Percentiles rank a stretch among this genome's conserved stretches.
These are phyloP conservation scores for Daldinia bambusicola DNA, from an alignment of 495 filamentous ascomycete genomes.

Conservation along the genomic window DNA sequence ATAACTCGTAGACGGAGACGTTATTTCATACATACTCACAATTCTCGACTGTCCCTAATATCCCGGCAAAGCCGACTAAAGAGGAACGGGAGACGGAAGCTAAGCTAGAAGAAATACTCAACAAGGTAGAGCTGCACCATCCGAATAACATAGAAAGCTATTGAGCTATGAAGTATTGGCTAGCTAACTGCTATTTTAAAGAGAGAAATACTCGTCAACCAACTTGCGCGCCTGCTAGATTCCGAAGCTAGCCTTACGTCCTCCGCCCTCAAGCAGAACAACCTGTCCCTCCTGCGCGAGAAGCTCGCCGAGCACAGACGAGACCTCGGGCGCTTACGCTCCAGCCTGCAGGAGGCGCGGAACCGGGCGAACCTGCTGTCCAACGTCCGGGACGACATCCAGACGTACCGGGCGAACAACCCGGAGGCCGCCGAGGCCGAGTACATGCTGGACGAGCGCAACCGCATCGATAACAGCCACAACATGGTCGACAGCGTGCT, in stretches of 20 bases:
- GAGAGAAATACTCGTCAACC: constrained; percentile 83
- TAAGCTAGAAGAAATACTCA: constrained; percentile 85
- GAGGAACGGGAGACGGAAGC: constrained; percentile 83
- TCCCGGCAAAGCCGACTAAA: constrained; percentile 82
- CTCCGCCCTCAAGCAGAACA: constrained; percentile 93
- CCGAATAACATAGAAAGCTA: constrained; percentile 17
- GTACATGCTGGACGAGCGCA: constrained; percentile 94
- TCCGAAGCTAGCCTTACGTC: constrained; percentile 89
- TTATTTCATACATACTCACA: constrained; percentile 96
- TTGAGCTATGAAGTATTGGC: not conserved
- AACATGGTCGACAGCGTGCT: constrained; percentile 89
- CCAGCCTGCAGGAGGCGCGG: constrained; percentile 75
- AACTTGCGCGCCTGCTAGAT: constrained; percentile 90
- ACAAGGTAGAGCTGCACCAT: constrained; percentile 63
- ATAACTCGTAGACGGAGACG: constrained; percentile 76
- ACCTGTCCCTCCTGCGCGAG: constrained; percentile 90
- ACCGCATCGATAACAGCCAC: constrained; percentile 84
- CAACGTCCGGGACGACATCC: constrained; percentile 90
- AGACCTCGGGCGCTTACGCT: constrained; percentile 78
- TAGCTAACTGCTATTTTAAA: constrained; percentile 49
- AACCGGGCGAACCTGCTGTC: constrained; percentile 91
- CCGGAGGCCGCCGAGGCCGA: constrained; percentile 86
- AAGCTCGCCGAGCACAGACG: constrained; percentile 86
- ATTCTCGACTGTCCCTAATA: constrained; percentile 82
- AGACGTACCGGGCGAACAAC: constrained; percentile 83